A percentile compares a stretch with the other conserved stretches of the same genome.
Evolutionary conservation across 2,329 filamentous ascomycete species (phyloP).

Genomic region (Pseudocercospora ulei): DNA sequence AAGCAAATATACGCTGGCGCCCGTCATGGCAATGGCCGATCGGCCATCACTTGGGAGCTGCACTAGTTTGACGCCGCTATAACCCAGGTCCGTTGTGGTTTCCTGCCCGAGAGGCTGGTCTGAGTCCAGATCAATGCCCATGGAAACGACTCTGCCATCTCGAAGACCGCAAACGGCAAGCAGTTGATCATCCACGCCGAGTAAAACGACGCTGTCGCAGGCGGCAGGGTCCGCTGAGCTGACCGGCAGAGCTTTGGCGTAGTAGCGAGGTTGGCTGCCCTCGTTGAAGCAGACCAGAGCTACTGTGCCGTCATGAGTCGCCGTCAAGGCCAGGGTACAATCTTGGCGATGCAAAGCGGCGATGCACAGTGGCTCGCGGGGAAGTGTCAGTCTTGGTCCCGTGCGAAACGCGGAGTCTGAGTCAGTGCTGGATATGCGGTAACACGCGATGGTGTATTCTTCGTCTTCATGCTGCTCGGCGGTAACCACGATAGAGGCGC

Average conservation of each 20-base stretch:
- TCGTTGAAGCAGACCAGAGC: conserved; percentile 11
- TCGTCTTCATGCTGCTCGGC: conserved; percentile 17
- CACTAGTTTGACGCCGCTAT: conserved; percentile 27
- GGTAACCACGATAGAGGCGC: conserved; percentile 15
- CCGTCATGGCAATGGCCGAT: conserved; percentile 25
- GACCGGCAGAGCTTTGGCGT: conserved; percentile 7
- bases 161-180: conserved; percentile 28
- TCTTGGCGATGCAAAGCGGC: conserved; percentile 10
- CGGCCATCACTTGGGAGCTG: conserved; percentile 12
- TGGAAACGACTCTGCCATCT: conserved; percentile 26
- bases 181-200: conserved; percentile 10
- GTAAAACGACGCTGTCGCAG: conserved; percentile 26
- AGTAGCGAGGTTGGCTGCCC: conserved; percentile 6
- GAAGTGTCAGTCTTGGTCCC: neutral
- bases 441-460: conserved; percentile 12
- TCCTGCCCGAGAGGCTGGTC: conserved; percentile 10
- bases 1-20: conserved; percentile 24
- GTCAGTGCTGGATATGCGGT: conserved; percentile 12
- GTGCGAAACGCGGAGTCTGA: conserved; percentile 7
- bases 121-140: conserved; percentile 12
- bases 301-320: conserved; percentile 16
- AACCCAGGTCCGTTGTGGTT: conserved; percentile 19
- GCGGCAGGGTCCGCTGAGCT: conserved; percentile 8
- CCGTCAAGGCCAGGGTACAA: conserved; percentile 12
- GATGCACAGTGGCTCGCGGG: conserved; percentile 18